A percentile compares a stretch with the other conserved stretches of the same genome.
These are phyloP conservation scores for Aspergillus cristatus DNA, from an alignment of 495 filamentous ascomycete species.

Conservation along the genomic window DNA sequence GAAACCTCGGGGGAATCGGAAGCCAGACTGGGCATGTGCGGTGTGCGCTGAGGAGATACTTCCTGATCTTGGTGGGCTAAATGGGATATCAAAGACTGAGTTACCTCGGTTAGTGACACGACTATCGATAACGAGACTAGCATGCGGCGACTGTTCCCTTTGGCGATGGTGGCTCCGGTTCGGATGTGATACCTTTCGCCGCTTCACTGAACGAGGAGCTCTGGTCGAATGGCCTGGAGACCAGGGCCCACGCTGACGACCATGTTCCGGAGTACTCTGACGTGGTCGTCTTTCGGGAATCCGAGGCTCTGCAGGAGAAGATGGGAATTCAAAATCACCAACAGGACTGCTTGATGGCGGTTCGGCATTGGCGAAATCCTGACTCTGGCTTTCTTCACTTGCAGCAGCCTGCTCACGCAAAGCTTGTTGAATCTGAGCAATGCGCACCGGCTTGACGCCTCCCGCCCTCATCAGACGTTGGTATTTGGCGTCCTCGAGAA, in stretches of 20 bases:
- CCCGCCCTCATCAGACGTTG: slow-evolving; percentile 47
- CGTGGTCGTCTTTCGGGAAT: neutral
- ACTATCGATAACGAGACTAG: slow-evolving; percentile 22
- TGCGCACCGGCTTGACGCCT: slow-evolving; percentile 53
- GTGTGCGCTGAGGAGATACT: slow-evolving; percentile 19
- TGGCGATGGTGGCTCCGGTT: slow-evolving; percentile 6
- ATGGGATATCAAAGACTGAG: slow-evolving; percentile 23
- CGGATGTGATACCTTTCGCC: slow-evolving; percentile 24
- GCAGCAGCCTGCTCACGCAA: slow-evolving; percentile 22
- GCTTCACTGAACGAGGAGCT: slow-evolving; percentile 14
- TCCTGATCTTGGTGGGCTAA: slow-evolving; percentile 33
- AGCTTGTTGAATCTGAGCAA: slow-evolving; percentile 21
- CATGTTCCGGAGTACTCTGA: neutral
- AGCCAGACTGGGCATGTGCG: slow-evolving; percentile 14
- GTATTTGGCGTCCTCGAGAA: slow-evolving; percentile 60
- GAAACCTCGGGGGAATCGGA: slow-evolving; percentile 32
- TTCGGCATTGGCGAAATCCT: slow-evolving; percentile 14
- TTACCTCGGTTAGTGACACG: slow-evolving; percentile 4
- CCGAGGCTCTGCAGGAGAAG: slow-evolving; percentile 11
- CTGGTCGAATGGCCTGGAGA: slow-evolving; percentile 4
- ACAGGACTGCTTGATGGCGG: slow-evolving; percentile 27
- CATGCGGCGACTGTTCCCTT: slow-evolving; percentile 4
- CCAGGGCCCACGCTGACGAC: neutral
- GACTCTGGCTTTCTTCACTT: slow-evolving; percentile 47
- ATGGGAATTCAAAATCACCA: slow-evolving; percentile 9